phyloP scores from a whole-genome alignment of 2,329 filamentous ascomycete species.

The Ascochyta fabae region DNA sequence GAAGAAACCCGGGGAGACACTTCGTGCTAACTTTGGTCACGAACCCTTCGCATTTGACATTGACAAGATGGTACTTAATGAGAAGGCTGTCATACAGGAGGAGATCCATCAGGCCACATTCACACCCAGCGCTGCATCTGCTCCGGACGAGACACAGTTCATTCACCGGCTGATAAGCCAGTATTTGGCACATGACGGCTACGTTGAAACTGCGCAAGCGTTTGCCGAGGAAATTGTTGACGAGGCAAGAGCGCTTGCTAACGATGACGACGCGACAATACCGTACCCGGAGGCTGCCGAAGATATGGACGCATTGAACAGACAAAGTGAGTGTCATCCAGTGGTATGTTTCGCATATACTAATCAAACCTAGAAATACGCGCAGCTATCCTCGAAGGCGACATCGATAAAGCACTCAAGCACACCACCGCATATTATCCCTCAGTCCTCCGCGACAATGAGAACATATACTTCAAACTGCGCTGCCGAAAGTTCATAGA shows the following conservation, averaged over 20 bases:
- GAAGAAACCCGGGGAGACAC: constrained; percentile 66
- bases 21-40: constrained; percentile 69
- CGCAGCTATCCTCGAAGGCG: constrained; percentile 83
- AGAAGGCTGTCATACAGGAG: constrained; percentile 44
- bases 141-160: constrained; percentile 74
- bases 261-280: constrained; percentile 58
- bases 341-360: background rate
- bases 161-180: constrained; percentile 85
- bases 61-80: constrained; percentile 71
- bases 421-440: constrained; percentile 81
- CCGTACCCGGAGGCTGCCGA: constrained; percentile 72
- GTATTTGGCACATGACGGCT: constrained; percentile 93
- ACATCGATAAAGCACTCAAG: constrained; percentile 89
- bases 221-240: constrained; percentile 82
- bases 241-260: constrained; percentile 73
- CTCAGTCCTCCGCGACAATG: constrained; percentile 77
- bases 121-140: constrained; percentile 23
- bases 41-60: constrained; percentile 90
- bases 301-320: constrained; percentile 83
- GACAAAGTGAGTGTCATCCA: constrained; percentile 71
- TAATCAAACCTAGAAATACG: constrained; percentile 72
- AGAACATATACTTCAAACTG: constrained; percentile 85
- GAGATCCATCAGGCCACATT: constrained; percentile 38
- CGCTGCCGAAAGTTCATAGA: constrained; percentile 93
- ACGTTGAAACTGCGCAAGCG: constrained; percentile 87